These are phyloP conservation scores for Pythium monospermum DNA, from an alignment of 352 stramenopile species.

Conservation along the genomic window DNA sequence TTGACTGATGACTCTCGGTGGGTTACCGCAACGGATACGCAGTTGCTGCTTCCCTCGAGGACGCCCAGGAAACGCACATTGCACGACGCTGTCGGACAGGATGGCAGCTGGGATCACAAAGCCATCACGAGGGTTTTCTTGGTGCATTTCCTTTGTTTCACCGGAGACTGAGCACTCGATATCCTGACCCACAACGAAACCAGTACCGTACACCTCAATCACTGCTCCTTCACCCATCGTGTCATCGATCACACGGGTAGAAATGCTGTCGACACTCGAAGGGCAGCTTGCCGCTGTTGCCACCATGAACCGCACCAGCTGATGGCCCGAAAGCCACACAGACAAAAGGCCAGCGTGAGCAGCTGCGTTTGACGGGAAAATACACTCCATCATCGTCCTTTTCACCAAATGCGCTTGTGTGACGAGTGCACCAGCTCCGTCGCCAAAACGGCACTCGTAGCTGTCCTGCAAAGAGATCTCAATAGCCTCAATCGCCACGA, in stretches of 20 bases:
- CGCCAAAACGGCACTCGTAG: constrained; percentile 16
- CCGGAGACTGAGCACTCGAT: constrained; percentile 5
- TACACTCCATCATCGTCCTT: constrained; percentile 5
- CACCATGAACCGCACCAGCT: constrained; percentile 3
- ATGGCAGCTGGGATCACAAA: too few species aligned
- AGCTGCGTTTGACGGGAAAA: background rate
- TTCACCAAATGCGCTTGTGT: constrained; percentile 1
- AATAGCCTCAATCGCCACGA: background rate
- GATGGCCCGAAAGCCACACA: too few species aligned
- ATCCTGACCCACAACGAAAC: constrained; percentile 8
- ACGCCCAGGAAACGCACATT: background rate
- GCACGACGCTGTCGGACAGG: constrained; percentile 1
- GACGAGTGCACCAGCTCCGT: background rate
- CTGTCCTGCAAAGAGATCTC: constrained; percentile 3
- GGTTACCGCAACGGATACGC: constrained; percentile 1
- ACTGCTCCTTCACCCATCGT: background rate
- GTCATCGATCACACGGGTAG: background rate
- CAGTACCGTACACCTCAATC: constrained; percentile 8
- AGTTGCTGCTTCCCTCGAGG: constrained; percentile 11
- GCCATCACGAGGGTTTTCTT: too few species aligned
- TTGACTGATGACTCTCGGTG: background rate
- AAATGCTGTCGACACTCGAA: background rate
- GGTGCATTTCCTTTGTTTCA: too few species aligned
- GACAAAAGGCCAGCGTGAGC: too few species aligned
- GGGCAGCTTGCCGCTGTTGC: constrained; percentile 3